Base-by-base conservation (phyloP, 2,329 filamentous ascomycete genomes). In the Phaeomoniella chlamydospora region DNA sequence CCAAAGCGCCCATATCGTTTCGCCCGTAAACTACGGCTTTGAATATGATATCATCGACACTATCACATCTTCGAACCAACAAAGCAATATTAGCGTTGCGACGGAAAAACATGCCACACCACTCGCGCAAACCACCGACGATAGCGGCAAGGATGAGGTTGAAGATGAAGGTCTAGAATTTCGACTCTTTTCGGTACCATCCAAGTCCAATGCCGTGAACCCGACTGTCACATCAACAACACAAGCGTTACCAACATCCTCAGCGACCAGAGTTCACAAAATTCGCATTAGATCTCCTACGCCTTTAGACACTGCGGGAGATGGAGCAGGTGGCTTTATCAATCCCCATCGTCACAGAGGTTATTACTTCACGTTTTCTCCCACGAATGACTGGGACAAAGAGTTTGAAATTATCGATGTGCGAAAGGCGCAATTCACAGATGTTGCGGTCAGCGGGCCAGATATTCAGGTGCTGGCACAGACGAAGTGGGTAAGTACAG, bases 91-190 rank as follows among this genome's bases (percentile, higher is more conserved):
- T n/a, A 26, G 22, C 22, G n/a, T n/a, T n/a, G n/a, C n/a, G n/a
- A n/a, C n/a, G n/a, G n/a, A n/a, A n/a, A n/a, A n/a, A n/a, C n/a
- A n/a, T n/a, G n/a, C n/a, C n/a, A n/a, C n/a, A n/a, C n/a, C n/a
- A n/a, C n/a, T n/a, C n/a, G n/a, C n/a, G n/a, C 22, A 26, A n/a
- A n/a, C 22, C 22, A 26, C 9, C 22, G n/a, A 26, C 6, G 22
- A 26, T 9, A n/a, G n/a, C 22, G 22, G 22, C 30, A 18, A 17
- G 9, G 32, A 34, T 18, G 30, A 14, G 10, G 13, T 5, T 14
- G 32, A 18, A 18, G 32, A 34, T 13, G 16, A 18, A 9, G 32
- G 32, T 18, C 32, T 34, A 10, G 32, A 34, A 18, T 34, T 34
- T 13, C 32, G 32, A 12, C 32, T 34, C 32, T 34, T 34, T 13